phyloP scores from a whole-genome alignment of 2,329 filamentous ascomycete species.

The Aspergillus pseudonomiae region DNA sequence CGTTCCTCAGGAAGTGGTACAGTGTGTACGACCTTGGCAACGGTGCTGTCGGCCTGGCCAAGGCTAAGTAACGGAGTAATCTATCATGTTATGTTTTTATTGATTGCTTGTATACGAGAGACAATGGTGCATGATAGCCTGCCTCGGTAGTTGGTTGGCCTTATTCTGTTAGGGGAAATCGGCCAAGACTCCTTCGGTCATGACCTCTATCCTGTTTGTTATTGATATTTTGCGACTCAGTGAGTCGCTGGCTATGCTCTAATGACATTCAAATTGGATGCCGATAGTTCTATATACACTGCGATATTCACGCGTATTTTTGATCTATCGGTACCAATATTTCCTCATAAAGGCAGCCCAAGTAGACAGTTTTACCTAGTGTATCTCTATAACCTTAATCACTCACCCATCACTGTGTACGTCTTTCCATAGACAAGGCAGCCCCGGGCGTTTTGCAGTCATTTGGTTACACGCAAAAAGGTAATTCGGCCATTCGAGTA shows the following conservation, averaged over 20 bases:
- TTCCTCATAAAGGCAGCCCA: neutral
- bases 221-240: neutral
- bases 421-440: neutral
- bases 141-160: neutral
- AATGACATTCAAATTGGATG: neutral
- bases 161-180: neutral
- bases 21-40: constrained; percentile 95
- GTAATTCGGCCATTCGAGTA: no score
- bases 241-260: neutral
- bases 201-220: neutral
- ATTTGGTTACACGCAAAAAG: no score
- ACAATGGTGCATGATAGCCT: constrained; percentile 1
- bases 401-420: neutral
- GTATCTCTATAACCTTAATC: neutral
- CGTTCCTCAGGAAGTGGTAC: constrained; percentile 68
- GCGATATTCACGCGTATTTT: neutral
- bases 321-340: neutral
- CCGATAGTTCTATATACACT: neutral
- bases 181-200: neutral
- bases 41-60: constrained; percentile 84
- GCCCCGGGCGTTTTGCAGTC: no score
- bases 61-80: constrained; percentile 64
- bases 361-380: neutral
- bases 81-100: neutral
- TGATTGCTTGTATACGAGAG: neutral